phyloP scores from a whole-genome alignment of 2,329 filamentous ascomycete species.

The Zymoseptoria tritici region DNA sequence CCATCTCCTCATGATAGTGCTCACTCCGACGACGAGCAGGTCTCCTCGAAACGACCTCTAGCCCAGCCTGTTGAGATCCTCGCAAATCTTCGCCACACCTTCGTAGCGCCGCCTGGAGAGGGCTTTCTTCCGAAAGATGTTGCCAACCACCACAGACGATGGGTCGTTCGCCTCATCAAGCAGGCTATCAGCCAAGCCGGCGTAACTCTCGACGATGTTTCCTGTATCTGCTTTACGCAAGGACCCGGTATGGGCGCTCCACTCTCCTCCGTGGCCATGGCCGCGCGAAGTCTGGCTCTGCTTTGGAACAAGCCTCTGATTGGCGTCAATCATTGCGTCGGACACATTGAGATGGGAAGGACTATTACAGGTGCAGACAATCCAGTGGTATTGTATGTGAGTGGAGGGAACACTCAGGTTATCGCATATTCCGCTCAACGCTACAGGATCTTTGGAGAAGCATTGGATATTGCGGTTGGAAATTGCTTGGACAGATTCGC shows the following conservation, averaged over 20 bases:
- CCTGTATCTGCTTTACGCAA: slow-evolving; percentile 92
- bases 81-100: slow-evolving; percentile 91
- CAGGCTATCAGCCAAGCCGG: slow-evolving; percentile 66
- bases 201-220: slow-evolving; percentile 57
- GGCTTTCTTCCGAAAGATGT: slow-evolving; percentile 97
- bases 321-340: slow-evolving; percentile 95
- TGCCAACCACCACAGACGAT: slow-evolving; percentile 78
- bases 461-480: slow-evolving; percentile 92
- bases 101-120: slow-evolving; percentile 80
- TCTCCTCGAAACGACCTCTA: slow-evolving; percentile 12
- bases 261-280: slow-evolving; percentile 76
- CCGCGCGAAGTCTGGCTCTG: slow-evolving; percentile 69
- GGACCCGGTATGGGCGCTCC: slow-evolving; percentile 96
- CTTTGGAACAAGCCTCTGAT: slow-evolving; percentile 86
- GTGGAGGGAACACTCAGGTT: slow-evolving; percentile 93
- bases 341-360: slow-evolving; percentile 97
- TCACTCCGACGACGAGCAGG: slow-evolving; percentile 25
- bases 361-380: slow-evolving; percentile 84
- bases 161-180: slow-evolving; percentile 76
- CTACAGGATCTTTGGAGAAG: slow-evolving; percentile 97
- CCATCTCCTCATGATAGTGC: slow-evolving; percentile 30
- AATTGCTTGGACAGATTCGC: slow-evolving; percentile 97
- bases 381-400: slow-evolving; percentile 92
- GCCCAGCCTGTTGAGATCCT: slow-evolving; percentile 59
- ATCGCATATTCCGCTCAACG: slow-evolving; percentile 92